These are phyloP conservation scores for Friedmanniomyces simplex DNA, from an alignment of 495 filamentous ascomycete genomes.

Conservation along the genomic window DNA sequence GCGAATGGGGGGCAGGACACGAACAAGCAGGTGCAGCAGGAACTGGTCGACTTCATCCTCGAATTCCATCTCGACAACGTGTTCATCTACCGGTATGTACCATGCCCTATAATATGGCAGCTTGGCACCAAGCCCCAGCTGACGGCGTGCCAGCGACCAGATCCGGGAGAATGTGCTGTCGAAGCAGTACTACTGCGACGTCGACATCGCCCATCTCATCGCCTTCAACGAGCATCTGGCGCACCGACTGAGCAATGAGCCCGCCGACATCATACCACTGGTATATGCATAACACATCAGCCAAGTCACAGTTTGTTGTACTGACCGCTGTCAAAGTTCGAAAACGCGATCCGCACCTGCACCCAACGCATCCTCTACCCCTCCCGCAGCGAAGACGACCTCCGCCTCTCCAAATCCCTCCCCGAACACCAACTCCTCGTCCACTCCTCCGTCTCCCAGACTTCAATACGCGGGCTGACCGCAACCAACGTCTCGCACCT, in stretches of 20 bases:
- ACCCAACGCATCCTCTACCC: constrained; percentile 83
- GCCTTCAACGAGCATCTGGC: constrained; percentile 95
- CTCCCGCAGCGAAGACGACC: constrained; percentile 45
- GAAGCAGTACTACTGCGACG: constrained; percentile 92
- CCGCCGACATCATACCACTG: constrained; percentile 83
- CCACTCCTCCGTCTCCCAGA: constrained; percentile 79
- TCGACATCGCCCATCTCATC: constrained; percentile 93
- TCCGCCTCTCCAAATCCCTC: constrained; percentile 30
- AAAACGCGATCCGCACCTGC: constrained; percentile 78
- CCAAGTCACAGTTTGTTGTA: not conserved
- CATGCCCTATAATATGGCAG: too few species aligned
- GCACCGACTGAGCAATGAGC: constrained; percentile 80
- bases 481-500: constrained; percentile 89
- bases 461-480: constrained; percentile 88
- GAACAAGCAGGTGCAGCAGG: constrained; percentile 38
- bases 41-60: constrained; percentile 68
- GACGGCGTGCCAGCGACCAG: too few species aligned
- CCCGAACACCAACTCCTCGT: constrained; percentile 94
- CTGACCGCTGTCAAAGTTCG: constrained; percentile 54
- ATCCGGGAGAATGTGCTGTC: constrained; percentile 90
- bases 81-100: constrained; percentile 94
- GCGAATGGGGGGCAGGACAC: constrained; percentile 42
- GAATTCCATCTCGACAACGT: constrained; percentile 92
- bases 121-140: too few species aligned
- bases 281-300: constrained; percentile 39